Base-by-base conservation (phyloP, 768 basidiomycete genomes). In the Clathrus columnatus region DNA sequence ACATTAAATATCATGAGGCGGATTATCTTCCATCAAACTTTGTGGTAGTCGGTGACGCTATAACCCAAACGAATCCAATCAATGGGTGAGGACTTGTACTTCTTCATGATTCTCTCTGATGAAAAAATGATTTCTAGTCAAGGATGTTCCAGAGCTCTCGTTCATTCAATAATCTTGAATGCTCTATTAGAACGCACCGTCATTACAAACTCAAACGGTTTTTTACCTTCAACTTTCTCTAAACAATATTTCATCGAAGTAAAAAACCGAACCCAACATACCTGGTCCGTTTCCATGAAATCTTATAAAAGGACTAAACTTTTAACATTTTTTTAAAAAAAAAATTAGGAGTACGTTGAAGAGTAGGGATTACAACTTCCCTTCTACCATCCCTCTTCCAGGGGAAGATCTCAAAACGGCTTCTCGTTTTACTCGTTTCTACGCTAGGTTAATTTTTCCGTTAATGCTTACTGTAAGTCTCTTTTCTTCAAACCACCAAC, bases 311-410 rank as follows among this genome's bases (percentile, higher is more conserved):
- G 27, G 18, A 17, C 21, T 21, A 32, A 29, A n/a, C 20, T 20
- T 20, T 51, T 4, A 18, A 18, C 7, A 41, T 23, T 21, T 8
- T 24, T 18, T 20, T 2, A 17, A 47, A 11, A 1, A 1, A 2
- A 4, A 30, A 26, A 14, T 8, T 30, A 45, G 53, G 53, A 18
- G 28, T 1, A 23, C 8, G 11, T 20, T 17, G 7, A 48, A 32
- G 23, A 18, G 7, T 27, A 50, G 18, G 46, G 61, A 61, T 45
- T 62, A 62, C 44, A 56, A 36, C 2, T 54, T 26, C 10, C 36
- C 52, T 16, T 57, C 43, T 23, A 62, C 61, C 4, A 53, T 41
- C 20, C 61, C 60, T 11, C 42, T 51, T 24, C 30, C 49, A 17
- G 61, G 61, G 7, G 61, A 62, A 27, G 46, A 46, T 36, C 54